phyloP scores from a whole-genome alignment of 495 filamentous ascomycete species.

The Aspergillus panamensis region DNA sequence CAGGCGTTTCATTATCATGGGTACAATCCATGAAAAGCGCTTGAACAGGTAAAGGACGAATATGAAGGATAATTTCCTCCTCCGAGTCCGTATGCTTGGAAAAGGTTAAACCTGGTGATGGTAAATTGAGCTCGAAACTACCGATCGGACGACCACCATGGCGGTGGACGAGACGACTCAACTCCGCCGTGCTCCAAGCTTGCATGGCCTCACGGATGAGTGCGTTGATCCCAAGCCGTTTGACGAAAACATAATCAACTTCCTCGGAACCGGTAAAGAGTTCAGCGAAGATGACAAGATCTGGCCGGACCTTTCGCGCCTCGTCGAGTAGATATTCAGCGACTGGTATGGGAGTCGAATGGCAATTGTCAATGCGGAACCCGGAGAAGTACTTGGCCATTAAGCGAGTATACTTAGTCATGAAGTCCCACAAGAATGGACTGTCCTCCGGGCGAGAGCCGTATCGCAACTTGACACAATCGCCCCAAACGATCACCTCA shows the following conservation, averaged over 20 bases:
- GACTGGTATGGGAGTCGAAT: constrained; percentile 91
- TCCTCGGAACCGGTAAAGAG: constrained; percentile 95
- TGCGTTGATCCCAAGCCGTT: constrained; percentile 82
- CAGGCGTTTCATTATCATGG: constrained; percentile 95
- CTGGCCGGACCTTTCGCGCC: constrained; percentile 80
- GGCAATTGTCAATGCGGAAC: constrained; percentile 97
- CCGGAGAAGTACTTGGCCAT: constrained; percentile 95
- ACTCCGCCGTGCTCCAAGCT: constrained; percentile 88
- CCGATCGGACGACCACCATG: constrained; percentile 94
- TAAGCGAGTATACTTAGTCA: constrained; percentile 85
- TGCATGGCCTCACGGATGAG: constrained; percentile 98
- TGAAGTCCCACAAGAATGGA: constrained; percentile 92
- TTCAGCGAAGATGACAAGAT: constrained; percentile 90
- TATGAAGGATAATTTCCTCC: constrained; percentile 63
- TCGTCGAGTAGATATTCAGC: constrained; percentile 93
- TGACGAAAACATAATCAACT: constrained; percentile 93
- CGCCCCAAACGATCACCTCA: constrained; percentile 97
- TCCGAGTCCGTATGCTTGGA: constrained; percentile 34
- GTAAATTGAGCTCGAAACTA: constrained; percentile 81
- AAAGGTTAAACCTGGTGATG: constrained; percentile 41
- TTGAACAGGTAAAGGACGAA: constrained; percentile 78
- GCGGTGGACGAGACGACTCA: constrained; percentile 88
- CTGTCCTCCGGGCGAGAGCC: constrained; percentile 76
- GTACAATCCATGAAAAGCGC: constrained; percentile 99
- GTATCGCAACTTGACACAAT: constrained; percentile 97